Base-by-base conservation (phyloP, 2,329 filamentous ascomycete species). In the Sphaerulina vaccinii region DNA sequence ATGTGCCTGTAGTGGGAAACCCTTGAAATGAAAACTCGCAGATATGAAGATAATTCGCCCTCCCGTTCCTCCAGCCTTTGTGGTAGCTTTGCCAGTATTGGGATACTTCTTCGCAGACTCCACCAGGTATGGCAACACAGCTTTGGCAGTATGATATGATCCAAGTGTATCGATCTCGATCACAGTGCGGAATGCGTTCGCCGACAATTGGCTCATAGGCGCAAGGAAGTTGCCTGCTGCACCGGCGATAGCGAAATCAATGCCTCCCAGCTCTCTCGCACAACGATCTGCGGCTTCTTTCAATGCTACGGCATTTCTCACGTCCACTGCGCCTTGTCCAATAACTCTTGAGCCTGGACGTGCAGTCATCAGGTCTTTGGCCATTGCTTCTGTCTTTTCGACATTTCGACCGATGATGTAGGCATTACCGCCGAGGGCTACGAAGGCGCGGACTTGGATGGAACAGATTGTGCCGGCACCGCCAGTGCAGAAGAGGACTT, bases 151-250 rank as follows among this genome's bases (percentile, higher is more conserved):
- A 75, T 97, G 95, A 75, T 88, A 99, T 13, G 88, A 95, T 24
- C 93, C 93, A 29, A 97, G 72, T 2, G 96, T 86, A 68, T 97
- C 93, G 65, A 99, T 99, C 56, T 97, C 93, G 64, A 97, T 92
- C 59, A 99, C 93, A 0, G 88, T 79, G 71, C 91, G 95, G 83
- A 99, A 95, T 3, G 89, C 93, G 68, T 97, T 97, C 52, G 87
- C 74, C 35, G 84, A 90, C 43, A 97, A 81, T 56, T 86, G 86
- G 35, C 86, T 81, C 54, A 97, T 86, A 3, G 92, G 87, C 0
- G 90, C 87, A 18, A 99, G 79, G 71, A 97, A 99, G 72, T 99
- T 99, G 53, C 93, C 93, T 15, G 93, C 93, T 11, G 93, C 93
- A 44, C 93, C 93, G 16, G 92, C 92, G 68, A 96, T 95, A 52